Conservation (phyloP, 2,329 filamentous ascomycete species). For the Fusarium bactridioides region DNA sequence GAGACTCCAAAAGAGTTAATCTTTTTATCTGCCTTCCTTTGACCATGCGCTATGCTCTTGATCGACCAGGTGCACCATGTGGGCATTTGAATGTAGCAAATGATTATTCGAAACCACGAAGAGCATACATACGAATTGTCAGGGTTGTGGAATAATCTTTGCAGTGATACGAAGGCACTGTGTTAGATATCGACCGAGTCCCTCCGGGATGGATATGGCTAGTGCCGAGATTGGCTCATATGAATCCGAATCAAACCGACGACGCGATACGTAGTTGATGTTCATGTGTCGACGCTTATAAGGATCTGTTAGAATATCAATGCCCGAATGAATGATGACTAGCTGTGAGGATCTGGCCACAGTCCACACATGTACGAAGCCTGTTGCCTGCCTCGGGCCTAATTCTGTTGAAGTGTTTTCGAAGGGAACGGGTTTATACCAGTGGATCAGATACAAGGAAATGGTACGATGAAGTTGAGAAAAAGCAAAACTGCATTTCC, state of each 20-base stretch:
- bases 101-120: neutral
- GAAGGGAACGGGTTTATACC: conserved; percentile 10
- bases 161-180: neutral
- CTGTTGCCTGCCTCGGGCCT: conserved; percentile 12
- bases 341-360: conserved; percentile 1
- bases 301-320: neutral
- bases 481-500: conserved; percentile 31
- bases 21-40: neutral
- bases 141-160: conserved; percentile 13
- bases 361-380: conserved; percentile 11
- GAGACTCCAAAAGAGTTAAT: neutral
- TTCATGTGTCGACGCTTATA: conserved; percentile 11
- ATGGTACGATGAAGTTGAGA: conserved; percentile 34
- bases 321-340: conserved; percentile 5
- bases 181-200: conserved; percentile 7
- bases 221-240: conserved; percentile 15
- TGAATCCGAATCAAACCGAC: neutral
- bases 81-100: conserved; percentile 6
- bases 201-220: conserved; percentile 12
- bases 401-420: neutral
- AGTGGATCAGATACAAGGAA: conserved; percentile 16
- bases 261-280: conserved; percentile 6
- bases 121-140: conserved; percentile 11
- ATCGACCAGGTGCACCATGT: conserved; percentile 4
- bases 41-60: neutral